Evolutionary conservation across 768 basidiomycete species (phyloP).

Genomic region (Pisolithus orientalis): DNA sequence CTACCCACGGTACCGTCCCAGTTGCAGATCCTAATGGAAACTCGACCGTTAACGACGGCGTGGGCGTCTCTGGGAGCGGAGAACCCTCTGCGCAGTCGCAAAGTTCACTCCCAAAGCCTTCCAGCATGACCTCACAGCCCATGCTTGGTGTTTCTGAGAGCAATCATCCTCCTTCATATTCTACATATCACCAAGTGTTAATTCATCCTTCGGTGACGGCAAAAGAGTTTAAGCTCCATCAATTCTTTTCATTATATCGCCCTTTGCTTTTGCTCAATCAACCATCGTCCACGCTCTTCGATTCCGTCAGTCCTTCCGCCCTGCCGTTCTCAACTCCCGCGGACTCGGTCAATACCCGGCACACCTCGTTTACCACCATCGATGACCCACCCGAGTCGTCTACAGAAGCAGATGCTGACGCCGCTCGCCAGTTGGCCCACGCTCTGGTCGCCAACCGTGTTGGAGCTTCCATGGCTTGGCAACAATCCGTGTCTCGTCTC

Average conservation of each 20-base stretch:
- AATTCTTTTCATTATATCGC: conserved; percentile 79
- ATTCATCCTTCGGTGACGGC: conserved; percentile 53
- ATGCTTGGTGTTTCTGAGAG: conserved; percentile 8
- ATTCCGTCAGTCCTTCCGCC: conserved; percentile 19
- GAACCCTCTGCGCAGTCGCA: conserved; percentile 15
- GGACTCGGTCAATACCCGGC: conserved; percentile 22
- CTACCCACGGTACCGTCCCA: conserved; percentile 30
- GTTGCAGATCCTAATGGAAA: conserved; percentile 22
- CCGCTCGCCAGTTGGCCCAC: conserved; percentile 73
- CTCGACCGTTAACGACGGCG: conserved; percentile 7
- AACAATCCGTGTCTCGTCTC: conserved; percentile 55
- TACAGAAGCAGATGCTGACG: conserved; percentile 71
- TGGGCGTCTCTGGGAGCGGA: conserved; percentile 18
- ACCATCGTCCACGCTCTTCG: conserved; percentile 52
- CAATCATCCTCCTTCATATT: conserved; percentile 8
- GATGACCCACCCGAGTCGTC: conserved; percentile 46
- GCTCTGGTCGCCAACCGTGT: conserved; percentile 64
- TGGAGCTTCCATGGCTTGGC: conserved; percentile 61
- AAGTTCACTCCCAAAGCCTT: conserved; percentile 15
- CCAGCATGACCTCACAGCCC: conserved; percentile 15
- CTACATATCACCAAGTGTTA: conserved; percentile 11
- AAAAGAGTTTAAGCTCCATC: conserved; percentile 73
- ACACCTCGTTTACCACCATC: conserved; percentile 19
- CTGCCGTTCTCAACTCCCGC: conserved; percentile 14
- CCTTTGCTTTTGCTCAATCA: conserved; percentile 67